Evolutionary conservation across 2,329 filamentous ascomycete species (phyloP).

Genomic region (Pyrenophora tritici-repentis): DNA sequence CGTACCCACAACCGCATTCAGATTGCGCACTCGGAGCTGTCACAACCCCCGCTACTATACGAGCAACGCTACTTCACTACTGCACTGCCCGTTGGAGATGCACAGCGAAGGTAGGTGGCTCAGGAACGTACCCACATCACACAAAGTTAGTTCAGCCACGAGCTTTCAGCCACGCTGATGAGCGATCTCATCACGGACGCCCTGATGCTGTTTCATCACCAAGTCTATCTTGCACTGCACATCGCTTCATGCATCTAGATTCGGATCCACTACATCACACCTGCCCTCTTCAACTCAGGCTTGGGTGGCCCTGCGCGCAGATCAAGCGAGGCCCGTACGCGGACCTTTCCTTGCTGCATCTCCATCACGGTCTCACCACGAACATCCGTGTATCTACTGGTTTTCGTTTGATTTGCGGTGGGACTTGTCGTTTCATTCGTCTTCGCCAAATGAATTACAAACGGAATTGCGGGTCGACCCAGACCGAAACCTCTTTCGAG

Average conservation of each 20-base stretch:
- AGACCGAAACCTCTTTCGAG: constrained; percentile 2
- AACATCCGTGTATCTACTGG: neutral
- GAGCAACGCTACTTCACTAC: constrained; percentile 10
- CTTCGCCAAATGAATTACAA: constrained; percentile 1
- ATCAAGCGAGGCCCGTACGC: neutral
- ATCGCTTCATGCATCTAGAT: constrained; percentile 2
- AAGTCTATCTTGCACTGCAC: neutral
- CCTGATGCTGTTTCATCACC: constrained; percentile 1
- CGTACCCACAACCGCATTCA: neutral
- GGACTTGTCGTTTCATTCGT: constrained; percentile 3
- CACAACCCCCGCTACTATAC: constrained; percentile 4
- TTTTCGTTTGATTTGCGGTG: neutral
- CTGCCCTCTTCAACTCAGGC: neutral
- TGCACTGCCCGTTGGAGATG: constrained; percentile 5
- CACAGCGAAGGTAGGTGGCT: neutral
- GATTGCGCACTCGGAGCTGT: constrained; percentile 3
- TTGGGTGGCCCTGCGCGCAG: neutral
- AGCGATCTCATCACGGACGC: constrained; percentile 6
- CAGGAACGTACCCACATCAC: constrained; percentile 3
- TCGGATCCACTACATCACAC: neutral
- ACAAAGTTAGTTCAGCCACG: constrained; percentile 4
- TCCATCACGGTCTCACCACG: constrained; percentile 1
- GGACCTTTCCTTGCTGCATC: neutral
- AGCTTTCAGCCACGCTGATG: neutral
- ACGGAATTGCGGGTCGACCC: constrained; percentile 3